phyloP scores from a whole-genome alignment of 257 asterid species.

The Parsonsia alboflavescens region DNA sequence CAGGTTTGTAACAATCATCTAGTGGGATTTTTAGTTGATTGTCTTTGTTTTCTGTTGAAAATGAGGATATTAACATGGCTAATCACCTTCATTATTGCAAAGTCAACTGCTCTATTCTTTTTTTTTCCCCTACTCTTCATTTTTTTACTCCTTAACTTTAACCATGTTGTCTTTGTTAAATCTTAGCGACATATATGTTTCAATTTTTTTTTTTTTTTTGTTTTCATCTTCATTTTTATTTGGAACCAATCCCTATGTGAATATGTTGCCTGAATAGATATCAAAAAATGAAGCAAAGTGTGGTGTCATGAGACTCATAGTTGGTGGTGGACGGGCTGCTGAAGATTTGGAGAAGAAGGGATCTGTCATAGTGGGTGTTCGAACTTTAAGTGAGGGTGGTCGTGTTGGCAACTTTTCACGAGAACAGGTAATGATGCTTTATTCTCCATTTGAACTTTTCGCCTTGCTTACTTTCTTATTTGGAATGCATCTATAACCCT shows the following conservation, averaged over 20 bases:
- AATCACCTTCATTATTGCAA: not conserved
- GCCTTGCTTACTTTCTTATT: not conserved
- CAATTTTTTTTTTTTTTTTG: too few relatives aligned
- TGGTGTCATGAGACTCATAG: conserved; percentile 99
- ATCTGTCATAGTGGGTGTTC: conserved; percentile 94
- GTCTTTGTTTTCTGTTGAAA: not conserved
- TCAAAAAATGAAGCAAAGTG: conserved; percentile 83
- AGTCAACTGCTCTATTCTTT: not conserved
- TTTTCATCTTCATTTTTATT: conserved; percentile 10
- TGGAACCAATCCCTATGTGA: not conserved
- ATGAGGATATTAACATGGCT: not conserved
- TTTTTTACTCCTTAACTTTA: not conserved
- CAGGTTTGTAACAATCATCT: not conserved
- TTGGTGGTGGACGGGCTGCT: conserved; percentile 98
- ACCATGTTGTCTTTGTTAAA: not conserved
- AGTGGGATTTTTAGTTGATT: not conserved
- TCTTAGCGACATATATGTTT: not conserved
- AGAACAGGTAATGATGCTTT: conserved; percentile 68
- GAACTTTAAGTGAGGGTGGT: conserved; percentile 98
- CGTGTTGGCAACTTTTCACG: conserved; percentile 94
- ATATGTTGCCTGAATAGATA: conserved; percentile 39
- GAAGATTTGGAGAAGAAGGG: conserved; percentile 79
- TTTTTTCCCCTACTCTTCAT: not conserved
- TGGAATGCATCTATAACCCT: conserved; percentile 5
- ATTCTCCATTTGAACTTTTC: conserved; percentile 4